A percentile compares a stretch with the other conserved stretches of the same genome.
Evolutionary conservation across 108 stramenopile species (phyloP).

Genomic region (Pseudonitzschia pungens): DNA sequence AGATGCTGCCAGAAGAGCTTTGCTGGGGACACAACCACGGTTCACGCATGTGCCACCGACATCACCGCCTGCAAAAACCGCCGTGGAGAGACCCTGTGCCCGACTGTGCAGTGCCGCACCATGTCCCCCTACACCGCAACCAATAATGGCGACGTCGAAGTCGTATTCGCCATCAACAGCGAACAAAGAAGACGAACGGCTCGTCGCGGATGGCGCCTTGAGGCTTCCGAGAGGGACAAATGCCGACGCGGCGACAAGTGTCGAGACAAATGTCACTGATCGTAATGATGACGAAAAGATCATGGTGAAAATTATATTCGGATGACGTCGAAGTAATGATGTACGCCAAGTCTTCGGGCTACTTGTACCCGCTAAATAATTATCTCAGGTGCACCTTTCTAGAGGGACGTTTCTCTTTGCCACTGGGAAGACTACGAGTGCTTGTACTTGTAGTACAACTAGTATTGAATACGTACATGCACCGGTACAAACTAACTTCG

Average conservation of each 20-base stretch:
- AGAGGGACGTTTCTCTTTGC: too few species aligned
- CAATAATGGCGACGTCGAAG: slow-evolving; percentile 91
- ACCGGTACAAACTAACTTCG: too few species aligned
- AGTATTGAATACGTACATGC: too few species aligned
- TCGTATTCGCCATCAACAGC: slow-evolving; percentile 52
- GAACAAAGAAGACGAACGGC: slow-evolving; percentile 17
- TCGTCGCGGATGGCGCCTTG: slow-evolving; percentile 6
- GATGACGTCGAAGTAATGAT: neutral
- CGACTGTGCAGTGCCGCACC: slow-evolving; percentile 97
- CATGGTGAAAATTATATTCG: neutral
- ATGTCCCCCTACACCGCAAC: slow-evolving; percentile 99
- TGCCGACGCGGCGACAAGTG: neutral
- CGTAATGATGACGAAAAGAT: neutral
- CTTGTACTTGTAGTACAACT: too few species aligned
- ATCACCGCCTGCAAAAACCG: slow-evolving; percentile 93
- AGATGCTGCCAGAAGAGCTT: slow-evolving; percentile 95
- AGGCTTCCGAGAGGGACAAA: neutral
- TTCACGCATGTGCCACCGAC: slow-evolving; percentile 99
- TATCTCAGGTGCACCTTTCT: too few species aligned
- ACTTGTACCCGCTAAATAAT: too few species aligned
- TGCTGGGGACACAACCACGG: slow-evolving; percentile 98
- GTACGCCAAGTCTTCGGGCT: too few species aligned
- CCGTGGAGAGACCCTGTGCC: slow-evolving; percentile 86
- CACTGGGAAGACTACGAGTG: too few species aligned
- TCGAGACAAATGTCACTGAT: neutral